These are phyloP conservation scores for Quercus wislizeni DNA, from an alignment of 306 rosid species.

Conservation along the genomic window DNA sequence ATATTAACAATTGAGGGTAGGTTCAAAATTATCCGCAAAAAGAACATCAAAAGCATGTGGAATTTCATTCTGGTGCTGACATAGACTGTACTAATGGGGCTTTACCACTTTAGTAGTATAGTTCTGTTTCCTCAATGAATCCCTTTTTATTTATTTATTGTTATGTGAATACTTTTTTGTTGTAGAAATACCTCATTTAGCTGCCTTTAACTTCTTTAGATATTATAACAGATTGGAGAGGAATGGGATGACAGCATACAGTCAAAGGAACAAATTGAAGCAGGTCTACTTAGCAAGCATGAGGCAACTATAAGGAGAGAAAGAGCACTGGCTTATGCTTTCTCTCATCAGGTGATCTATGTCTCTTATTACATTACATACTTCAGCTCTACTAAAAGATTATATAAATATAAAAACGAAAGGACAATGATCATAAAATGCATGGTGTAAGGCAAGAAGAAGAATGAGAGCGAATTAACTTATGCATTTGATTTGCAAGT, in stretches of 20 bases:
- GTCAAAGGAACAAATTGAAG: slow-evolving; percentile 95
- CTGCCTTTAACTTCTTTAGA: slow-evolving; percentile 21
- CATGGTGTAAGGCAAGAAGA: neutral
- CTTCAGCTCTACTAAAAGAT: neutral
- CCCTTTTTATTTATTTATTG: neutral
- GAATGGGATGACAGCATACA: slow-evolving; percentile 98
- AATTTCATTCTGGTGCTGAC: neutral
- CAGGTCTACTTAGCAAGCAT: slow-evolving; percentile 72
- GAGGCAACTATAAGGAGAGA: slow-evolving; percentile 95
- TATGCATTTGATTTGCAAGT: neutral
- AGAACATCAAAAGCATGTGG: neutral
- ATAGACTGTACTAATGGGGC: neutral
- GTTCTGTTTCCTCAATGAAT: neutral
- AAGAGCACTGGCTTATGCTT: slow-evolving; percentile 95
- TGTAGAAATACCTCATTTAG: slow-evolving; percentile 4
- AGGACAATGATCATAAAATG: slow-evolving; percentile 6
- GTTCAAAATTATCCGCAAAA: neutral
- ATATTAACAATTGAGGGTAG: neutral
- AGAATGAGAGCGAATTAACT: neutral
- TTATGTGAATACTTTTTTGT: neutral
- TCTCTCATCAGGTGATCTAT: slow-evolving; percentile 85
- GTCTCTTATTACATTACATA: slow-evolving; percentile 11
- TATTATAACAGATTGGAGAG: slow-evolving; percentile 72
- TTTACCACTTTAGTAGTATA: neutral
- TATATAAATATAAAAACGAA: neutral